Evolutionary conservation across 352 stramenopile genomes (phyloP).

Genomic region (Pythium brassicae): DNA sequence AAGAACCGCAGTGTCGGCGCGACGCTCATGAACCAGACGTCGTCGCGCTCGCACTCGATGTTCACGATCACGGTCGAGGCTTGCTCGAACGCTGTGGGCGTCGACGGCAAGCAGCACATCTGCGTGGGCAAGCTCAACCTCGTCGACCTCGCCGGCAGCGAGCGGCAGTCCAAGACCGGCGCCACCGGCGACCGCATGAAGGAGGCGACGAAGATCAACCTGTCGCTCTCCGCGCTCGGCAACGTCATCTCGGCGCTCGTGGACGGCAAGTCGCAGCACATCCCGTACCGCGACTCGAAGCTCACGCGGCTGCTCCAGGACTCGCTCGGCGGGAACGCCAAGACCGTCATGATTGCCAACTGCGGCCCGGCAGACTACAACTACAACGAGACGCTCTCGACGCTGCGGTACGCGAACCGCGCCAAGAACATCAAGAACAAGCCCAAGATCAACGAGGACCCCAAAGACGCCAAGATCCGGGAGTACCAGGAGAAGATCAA

Average conservation of each 20-base stretch:
- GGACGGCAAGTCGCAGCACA: slow-evolving; percentile 71
- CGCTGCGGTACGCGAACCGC: slow-evolving; percentile 94
- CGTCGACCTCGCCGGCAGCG: slow-evolving; percentile 76
- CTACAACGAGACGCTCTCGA: slow-evolving; percentile 95
- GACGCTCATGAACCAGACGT: slow-evolving; percentile 83
- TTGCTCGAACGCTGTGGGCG: slow-evolving; percentile 69
- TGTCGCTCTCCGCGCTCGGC: slow-evolving; percentile 70
- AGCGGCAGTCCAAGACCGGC: slow-evolving; percentile 82
- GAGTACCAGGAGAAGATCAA: slow-evolving; percentile 91
- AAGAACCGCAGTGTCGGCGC: slow-evolving; percentile 81
- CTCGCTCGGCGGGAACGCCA: slow-evolving; percentile 93
- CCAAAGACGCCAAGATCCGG: slow-evolving; percentile 88
- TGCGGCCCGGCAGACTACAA: slow-evolving; percentile 92
- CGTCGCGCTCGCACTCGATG: slow-evolving; percentile 81
- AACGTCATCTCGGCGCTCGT: slow-evolving; percentile 86
- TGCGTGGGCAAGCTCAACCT: slow-evolving; percentile 86
- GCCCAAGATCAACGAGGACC: slow-evolving; percentile 94
- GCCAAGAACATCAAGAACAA: slow-evolving; percentile 98
- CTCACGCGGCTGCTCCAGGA: slow-evolving; percentile 85
- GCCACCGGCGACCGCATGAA: slow-evolving; percentile 76
- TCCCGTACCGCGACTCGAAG: slow-evolving; percentile 89
- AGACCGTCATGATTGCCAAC: slow-evolving; percentile 97
- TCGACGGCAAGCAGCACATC: no score
- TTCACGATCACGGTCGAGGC: slow-evolving; percentile 84
- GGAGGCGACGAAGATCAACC: slow-evolving; percentile 87